These are phyloP conservation scores for Mycena latifolia DNA, from an alignment of 768 basidiomycete genomes.

Conservation along the genomic window DNA sequence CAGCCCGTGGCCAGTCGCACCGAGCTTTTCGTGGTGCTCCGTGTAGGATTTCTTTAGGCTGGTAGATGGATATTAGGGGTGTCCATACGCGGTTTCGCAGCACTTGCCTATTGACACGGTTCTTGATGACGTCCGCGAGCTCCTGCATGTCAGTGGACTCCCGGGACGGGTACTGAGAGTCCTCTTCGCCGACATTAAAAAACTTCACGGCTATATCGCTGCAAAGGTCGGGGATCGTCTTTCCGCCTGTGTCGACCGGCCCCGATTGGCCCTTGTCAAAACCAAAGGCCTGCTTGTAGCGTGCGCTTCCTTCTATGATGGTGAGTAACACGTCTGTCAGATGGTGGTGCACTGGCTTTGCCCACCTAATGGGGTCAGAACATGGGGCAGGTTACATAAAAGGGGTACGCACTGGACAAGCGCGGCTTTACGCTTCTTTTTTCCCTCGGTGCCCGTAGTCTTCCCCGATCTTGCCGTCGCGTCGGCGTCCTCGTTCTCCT, in stretches of 20 bases:
- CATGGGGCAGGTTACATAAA: background rate
- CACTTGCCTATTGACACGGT: slow-evolving; percentile 1
- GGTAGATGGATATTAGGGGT: no score
- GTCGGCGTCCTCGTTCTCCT: no score
- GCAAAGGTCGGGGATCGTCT: no score
- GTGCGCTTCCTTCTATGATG: slow-evolving; percentile 36
- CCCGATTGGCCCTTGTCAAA: slow-evolving; percentile 32
- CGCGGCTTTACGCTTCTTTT: no score
- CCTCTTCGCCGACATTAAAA: no score
- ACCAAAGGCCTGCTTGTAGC: slow-evolving; percentile 38
- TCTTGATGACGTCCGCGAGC: background rate
- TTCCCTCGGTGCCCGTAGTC: no score
- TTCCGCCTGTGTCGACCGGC: slow-evolving; percentile 26
- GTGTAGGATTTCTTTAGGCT: background rate
- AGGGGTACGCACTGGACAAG: background rate
- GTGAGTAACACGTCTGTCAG: slow-evolving; percentile 38
- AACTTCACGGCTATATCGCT: no score
- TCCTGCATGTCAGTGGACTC: background rate
- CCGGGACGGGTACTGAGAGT: background rate
- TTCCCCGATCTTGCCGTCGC: no score
- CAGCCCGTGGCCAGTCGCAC: no score
- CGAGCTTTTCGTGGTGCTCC: no score
- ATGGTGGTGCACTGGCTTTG: background rate
- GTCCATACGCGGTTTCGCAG: no score
- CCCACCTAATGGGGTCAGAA: background rate